phyloP scores from a whole-genome alignment of 495 filamentous ascomycete species.

The Melanomma pulvis-pyrius region DNA sequence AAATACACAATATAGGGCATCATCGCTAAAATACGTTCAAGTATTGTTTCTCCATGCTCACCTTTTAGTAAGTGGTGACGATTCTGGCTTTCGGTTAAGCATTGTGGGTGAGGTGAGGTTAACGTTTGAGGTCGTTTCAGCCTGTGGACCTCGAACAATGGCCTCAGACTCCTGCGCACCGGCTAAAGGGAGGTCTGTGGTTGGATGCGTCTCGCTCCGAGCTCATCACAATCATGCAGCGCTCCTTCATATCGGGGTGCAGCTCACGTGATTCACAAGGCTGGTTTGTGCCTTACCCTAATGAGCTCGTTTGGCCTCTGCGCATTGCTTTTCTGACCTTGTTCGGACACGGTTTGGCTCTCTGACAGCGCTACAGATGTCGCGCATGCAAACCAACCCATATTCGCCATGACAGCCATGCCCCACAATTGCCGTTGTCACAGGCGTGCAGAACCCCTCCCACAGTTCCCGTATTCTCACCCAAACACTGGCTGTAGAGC shows the following conservation, averaged over 20 bases:
- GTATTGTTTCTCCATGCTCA: background rate
- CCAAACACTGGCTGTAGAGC: conserved; percentile 15
- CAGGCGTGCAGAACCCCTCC: conserved; percentile 2
- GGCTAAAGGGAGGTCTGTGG: conserved; percentile 26
- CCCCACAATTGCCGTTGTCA: background rate
- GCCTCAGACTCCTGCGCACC: conserved; percentile 15
- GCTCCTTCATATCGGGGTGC: background rate
- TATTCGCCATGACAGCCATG: conserved; percentile 11
- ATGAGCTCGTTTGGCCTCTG: background rate
- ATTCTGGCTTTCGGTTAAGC: background rate
- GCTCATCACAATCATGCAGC: conserved; percentile 16
- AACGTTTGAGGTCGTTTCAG: conserved; percentile 20
- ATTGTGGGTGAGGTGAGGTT: background rate
- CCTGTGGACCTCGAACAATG: conserved; percentile 13
- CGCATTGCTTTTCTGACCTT: conserved; percentile 11
- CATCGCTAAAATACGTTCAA: background rate
- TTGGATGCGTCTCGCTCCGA: conserved; percentile 17
- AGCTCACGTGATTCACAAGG: conserved; percentile 18
- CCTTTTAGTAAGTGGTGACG: conserved; percentile 3
- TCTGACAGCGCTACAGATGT: conserved; percentile 8
- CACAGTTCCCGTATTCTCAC: background rate
- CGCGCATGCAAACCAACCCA: conserved; percentile 5
- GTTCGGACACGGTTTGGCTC: conserved; percentile 2
- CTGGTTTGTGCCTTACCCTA: background rate
- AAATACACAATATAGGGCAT: background rate